These are phyloP conservation scores for Fusarium sarcochroum DNA, from an alignment of 2,329 filamentous ascomycete species.

Conservation along the genomic window DNA sequence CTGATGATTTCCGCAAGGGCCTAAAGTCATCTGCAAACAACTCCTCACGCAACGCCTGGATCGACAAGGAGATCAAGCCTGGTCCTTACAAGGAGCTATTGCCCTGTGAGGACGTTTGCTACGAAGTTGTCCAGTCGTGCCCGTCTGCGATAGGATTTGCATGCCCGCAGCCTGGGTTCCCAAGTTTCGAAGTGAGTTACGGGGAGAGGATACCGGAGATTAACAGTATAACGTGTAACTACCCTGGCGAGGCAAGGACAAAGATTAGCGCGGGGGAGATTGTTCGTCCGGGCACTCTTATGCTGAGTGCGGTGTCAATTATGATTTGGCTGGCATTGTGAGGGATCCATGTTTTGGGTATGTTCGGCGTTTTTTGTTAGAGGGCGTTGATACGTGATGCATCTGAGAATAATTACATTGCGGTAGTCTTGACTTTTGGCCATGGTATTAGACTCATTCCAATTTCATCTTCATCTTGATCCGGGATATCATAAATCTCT, in stretches of 20 bases:
- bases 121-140: conserved; percentile 86
- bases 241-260: conserved; percentile 55
- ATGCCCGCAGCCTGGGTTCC: conserved; percentile 71
- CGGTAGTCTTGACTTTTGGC: conserved; percentile 3
- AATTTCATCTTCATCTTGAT: background rate
- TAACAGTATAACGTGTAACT: conserved; percentile 55
- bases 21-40: conserved; percentile 49
- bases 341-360: conserved; percentile 20
- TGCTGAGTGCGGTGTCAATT: conserved; percentile 34
- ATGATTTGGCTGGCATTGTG: conserved; percentile 39
- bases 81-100: conserved; percentile 95
- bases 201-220: conserved; percentile 47
- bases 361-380: conserved; percentile 26
- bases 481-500: too few relatives aligned
- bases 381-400: conserved; percentile 11
- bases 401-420: conserved; percentile 5
- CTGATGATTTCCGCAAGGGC: conserved; percentile 51
- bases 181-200: conserved; percentile 56
- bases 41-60: conserved; percentile 76
- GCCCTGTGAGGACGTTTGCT: conserved; percentile 90
- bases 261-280: conserved; percentile 36
- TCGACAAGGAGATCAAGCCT: conserved; percentile 79
- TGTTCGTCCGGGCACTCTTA: conserved; percentile 32
- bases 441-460: background rate
- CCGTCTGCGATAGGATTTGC: conserved; percentile 81